Conservation (phyloP, 2,329 filamentous ascomycete species). For the Emmonsiellopsis sp. region DNA sequence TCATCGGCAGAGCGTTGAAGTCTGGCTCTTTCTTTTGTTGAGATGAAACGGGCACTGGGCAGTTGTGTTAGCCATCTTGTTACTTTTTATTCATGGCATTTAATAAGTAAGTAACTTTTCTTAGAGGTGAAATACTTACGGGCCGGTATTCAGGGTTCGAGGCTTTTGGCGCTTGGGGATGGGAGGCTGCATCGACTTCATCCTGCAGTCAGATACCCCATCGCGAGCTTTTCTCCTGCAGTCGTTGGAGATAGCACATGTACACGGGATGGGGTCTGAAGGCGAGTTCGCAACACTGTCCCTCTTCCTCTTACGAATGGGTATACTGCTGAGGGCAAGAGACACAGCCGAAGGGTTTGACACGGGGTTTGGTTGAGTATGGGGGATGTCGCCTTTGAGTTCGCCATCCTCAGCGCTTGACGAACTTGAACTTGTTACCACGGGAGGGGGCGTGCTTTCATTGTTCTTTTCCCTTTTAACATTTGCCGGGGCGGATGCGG, state of each 20-base stretch:
- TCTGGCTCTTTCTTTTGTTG: neutral
- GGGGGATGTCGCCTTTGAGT: too few relatives aligned
- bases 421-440: too few relatives aligned
- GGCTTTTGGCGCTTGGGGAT: neutral
- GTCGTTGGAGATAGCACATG: slow-evolving; percentile 8
- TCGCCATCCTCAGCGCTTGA: too few relatives aligned
- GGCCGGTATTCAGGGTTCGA: too few relatives aligned
- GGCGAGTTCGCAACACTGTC: neutral
- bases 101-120: neutral
- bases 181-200: neutral
- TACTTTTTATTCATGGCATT: neutral
- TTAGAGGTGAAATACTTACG: neutral
- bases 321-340: neutral
- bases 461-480: too few relatives aligned
- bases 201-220: slow-evolving; percentile 10
- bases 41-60: neutral
- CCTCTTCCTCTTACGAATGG: neutral
- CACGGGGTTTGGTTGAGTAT: too few relatives aligned
- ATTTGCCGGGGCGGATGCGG: too few relatives aligned
- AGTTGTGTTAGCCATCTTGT: neutral
- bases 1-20: slow-evolving; percentile 1
- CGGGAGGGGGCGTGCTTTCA: too few relatives aligned
- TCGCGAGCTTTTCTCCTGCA: slow-evolving; percentile 7
- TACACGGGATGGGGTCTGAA: slow-evolving; percentile 2
- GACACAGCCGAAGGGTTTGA: neutral